Conservation (phyloP, 2,329 filamentous ascomycete species). For the Coniella lustricola region DNA sequence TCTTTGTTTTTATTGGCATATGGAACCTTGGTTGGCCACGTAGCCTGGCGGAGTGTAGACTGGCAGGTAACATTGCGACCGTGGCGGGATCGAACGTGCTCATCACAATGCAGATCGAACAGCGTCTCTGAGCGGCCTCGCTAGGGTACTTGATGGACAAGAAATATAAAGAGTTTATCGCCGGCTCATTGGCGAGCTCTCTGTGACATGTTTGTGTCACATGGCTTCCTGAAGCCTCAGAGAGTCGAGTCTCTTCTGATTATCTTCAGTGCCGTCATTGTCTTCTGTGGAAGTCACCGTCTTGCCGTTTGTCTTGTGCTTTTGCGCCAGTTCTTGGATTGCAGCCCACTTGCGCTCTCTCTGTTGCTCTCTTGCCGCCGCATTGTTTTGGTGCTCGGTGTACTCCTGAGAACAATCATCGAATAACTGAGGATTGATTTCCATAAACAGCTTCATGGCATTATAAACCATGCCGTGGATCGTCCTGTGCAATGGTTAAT, state of each 20-base stretch:
- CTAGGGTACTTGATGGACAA: constrained; percentile 1
- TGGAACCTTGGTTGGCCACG: too few relatives aligned
- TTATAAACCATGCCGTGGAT: constrained; percentile 99
- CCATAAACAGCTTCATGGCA: constrained; percentile 99
- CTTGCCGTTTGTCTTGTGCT: constrained; percentile 46
- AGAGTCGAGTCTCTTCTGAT: constrained; percentile 80
- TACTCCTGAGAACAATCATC: constrained; percentile 99
- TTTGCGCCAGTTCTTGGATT: constrained; percentile 71
- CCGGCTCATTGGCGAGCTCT: constrained; percentile 46
- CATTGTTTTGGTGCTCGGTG: constrained; percentile 89
- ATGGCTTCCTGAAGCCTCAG: constrained; percentile 73
- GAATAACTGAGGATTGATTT: constrained; percentile 97
- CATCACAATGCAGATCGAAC: neutral
- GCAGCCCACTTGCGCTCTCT: constrained; percentile 87
- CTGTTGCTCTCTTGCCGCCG: constrained; percentile 72
- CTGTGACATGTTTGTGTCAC: constrained; percentile 56
- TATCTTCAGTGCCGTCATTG: constrained; percentile 74
- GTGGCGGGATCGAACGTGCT: too few relatives aligned
- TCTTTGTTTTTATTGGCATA: too few relatives aligned
- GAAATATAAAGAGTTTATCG: constrained; percentile 30
- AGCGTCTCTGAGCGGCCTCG: neutral
- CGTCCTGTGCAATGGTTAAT: constrained; percentile 51
- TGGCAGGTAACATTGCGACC: too few relatives aligned
- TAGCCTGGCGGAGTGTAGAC: too few relatives aligned
- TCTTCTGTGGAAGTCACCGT: constrained; percentile 53